Base-by-base conservation (phyloP, 2,329 filamentous ascomycete genomes). In the Scedosporium aurantiacum region DNA sequence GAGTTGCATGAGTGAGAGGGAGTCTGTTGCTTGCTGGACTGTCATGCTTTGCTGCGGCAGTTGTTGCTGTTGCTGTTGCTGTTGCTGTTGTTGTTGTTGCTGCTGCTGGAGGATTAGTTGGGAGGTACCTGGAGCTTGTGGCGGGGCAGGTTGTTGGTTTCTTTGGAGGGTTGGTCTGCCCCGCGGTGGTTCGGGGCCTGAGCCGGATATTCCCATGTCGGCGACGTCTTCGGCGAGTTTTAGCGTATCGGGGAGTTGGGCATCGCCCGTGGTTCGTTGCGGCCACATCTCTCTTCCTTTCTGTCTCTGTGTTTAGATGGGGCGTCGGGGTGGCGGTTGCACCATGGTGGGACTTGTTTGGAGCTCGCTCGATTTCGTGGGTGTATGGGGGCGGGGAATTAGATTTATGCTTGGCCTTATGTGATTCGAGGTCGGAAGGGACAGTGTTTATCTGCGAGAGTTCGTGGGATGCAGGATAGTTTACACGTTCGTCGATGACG, bases 1-100 rank as follows among this genome's bases (percentile, higher is more conserved):
- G 58, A 93, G 78, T 73, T 93, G 89, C 63, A 85, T 81, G 52
- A 93, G 76, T 40, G 88, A 92, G 28, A 93, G 78, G 16, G 89
- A 92, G 74, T 92, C 88, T 25, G 70, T 83, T 6, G 76, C 72
- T 45, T 70, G 71, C 57, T 72, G 68, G 58, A 66, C 54, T 58
- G 66, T 61, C 60, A 61, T 63, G 66, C 58, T 65, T 63, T 61
- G 64, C 61, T 61, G 62, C 60, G 60, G 69, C 64, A 55, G 60
- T 62, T 52, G 63, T 57, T 18, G 61, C 41, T 57, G 62, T 63
- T 47, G 68, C 63, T 62, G 71, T 67, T 63, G 16, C 10, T 45
- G 37, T 16, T 55, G 47, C 47, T 18, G 50, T 23, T 57, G 28
- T 45, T 62, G 50, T 10, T 60, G 43, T 28, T 57, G 57, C 18